phyloP scores from a whole-genome alignment of 768 basidiomycete species.

The Russula dissimulans region DNA sequence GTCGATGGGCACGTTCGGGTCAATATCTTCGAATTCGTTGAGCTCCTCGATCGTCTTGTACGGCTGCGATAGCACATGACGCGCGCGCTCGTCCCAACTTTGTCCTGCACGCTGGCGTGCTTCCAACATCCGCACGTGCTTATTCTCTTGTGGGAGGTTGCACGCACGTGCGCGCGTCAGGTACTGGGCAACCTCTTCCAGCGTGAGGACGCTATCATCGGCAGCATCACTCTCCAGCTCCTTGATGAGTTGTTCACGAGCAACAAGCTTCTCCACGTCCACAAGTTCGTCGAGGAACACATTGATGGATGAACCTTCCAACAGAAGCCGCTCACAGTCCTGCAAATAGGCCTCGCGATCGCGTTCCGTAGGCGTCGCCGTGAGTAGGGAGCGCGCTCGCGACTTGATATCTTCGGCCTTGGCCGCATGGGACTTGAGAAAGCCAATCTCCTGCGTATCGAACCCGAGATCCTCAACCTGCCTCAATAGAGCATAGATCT shows the following conservation, averaged over 20 bases:
- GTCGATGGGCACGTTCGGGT: constrained; percentile 62
- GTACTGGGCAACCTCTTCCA: constrained; percentile 70
- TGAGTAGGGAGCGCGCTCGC: constrained; percentile 47
- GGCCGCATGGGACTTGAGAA: constrained; percentile 43
- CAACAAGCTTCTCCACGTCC: constrained; percentile 72
- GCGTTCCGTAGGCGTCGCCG: constrained; percentile 31
- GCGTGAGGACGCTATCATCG: constrained; percentile 56
- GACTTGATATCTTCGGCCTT: constrained; percentile 57
- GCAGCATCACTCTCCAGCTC: constrained; percentile 62
- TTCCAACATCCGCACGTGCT: constrained; percentile 53
- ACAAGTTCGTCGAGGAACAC: constrained; percentile 74
- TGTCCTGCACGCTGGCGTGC: constrained; percentile 57
- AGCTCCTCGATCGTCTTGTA: constrained; percentile 70
- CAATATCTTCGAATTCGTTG: constrained; percentile 59
- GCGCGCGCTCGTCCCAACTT: constrained; percentile 70
- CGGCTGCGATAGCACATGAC: constrained; percentile 53
- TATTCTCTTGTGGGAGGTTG: constrained; percentile 55
- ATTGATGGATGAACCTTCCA: constrained; percentile 67
- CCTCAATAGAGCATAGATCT: constrained; percentile 56
- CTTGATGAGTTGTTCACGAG: constrained; percentile 64
- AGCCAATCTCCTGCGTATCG: constrained; percentile 65
- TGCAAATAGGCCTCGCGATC: constrained; percentile 50
- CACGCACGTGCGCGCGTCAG: constrained; percentile 62
- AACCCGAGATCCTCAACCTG: constrained; percentile 79
- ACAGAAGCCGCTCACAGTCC: constrained; percentile 62